Evolutionary conservation across 139 green algal species (phyloP), one percentile per base, ranked within the genome.

Genomic region (Zygnema cylindricum): DNA sequence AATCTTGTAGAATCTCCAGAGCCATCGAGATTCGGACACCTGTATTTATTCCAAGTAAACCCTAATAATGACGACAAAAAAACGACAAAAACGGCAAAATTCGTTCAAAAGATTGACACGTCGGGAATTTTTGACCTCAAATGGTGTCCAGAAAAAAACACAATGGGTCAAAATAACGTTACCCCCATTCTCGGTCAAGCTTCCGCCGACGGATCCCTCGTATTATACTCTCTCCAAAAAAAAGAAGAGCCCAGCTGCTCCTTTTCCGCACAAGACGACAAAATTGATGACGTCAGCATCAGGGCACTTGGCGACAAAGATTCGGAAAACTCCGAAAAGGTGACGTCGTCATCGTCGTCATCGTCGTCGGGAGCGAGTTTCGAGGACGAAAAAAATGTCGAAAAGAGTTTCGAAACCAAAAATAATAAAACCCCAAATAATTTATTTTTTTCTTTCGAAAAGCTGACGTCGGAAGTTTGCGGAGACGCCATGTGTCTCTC

Each of bases 41-140:
- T 90, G 2, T 73, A 90, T 30, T 33, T 90, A 7, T 90, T 49
- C 38, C 55, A 76, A 2, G 3, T 91, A 16, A n/a, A 2, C 21
- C 33, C 2, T 7, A 16, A 54, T 16, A 49, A 3, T 43, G 77
- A 85, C 21, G 49, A 81, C 3, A 82, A 82, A n/a, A 25, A n/a
- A 25, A 25, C 25, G 25, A 79, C 75, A 25, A 16, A 16, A 43
- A 77, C 11, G 7, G 71, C 71, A 39, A 85, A 41, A 25, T 25
- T 83, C 11, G 7, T 75, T 40, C 33, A 69, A 36, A 30, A 82
- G 42, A 1, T 81, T 1, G 3, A 42, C 30, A 43, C 82, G 1
- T 88, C 86, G 11, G 86, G 86, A 54, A 92, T 92, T 30, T 91
- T 91, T 57, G 86, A 91, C 39, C 41, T 91, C 21, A 89, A 90